Percentiles rank a stretch among this genome's conserved stretches.
Evolutionary conservation across 805 yeast species (phyloP).

Genomic region (Myxozyma lipomycoides): DNA sequence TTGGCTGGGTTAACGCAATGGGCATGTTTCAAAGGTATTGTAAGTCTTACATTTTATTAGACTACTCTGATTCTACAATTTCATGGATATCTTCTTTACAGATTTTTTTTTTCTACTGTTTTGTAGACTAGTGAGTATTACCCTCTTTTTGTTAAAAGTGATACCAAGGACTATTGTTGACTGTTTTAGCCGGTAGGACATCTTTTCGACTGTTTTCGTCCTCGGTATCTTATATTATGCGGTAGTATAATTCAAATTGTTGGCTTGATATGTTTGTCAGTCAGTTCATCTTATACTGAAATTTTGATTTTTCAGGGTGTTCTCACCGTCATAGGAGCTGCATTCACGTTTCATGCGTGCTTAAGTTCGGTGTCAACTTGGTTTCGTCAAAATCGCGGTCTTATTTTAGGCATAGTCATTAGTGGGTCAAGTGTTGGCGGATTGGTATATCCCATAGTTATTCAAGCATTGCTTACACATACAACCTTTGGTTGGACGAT

Average conservation of each 20-base stretch:
- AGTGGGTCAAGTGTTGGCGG: no score
- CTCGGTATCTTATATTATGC: constrained; percentile 3
- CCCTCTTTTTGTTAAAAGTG: constrained; percentile 25
- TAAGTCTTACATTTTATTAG: constrained; percentile 23
- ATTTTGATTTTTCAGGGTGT: no score
- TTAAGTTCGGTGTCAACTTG: no score
- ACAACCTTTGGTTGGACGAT: no score
- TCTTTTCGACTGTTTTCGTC: constrained; percentile 17
- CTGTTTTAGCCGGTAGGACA: constrained; percentile 1
- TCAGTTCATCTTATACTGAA: no score
- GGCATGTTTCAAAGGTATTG: constrained; percentile 34
- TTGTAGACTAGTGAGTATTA: constrained; percentile 30
- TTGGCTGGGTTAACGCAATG: constrained; percentile 45
- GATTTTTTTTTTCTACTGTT: constrained; percentile 30
- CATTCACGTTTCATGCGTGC: no score
- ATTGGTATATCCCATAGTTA: constrained; percentile 46
- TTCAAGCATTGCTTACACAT: no score
- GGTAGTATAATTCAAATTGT: no score
- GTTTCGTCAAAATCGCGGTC: no score
- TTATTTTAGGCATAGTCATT: no score
- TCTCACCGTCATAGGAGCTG: no score
- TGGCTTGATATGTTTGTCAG: no score
- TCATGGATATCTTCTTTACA: constrained; percentile 37
- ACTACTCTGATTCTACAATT: constrained; percentile 30
- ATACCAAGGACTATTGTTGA: constrained; percentile 21